These are phyloP conservation scores for Cucumis sativus DNA, from an alignment of 306 rosid species.

Conservation along the genomic window Cucumber_9930_V3 NC_026658.2:16975001-16975500, in stretches of 20 bases:
- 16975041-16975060: neutral
- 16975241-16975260: constrained; percentile 93
- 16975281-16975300: constrained; percentile 8
- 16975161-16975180: neutral
- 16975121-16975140: neutral
- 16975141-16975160: neutral
- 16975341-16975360: constrained; percentile 72
- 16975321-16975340: neutral
- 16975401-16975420: constrained; percentile 93
- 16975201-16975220: constrained; percentile 72
- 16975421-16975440: constrained; percentile 88
- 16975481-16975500: constrained; percentile 97
- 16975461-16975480: constrained; percentile 95
- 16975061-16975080: neutral
- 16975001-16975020: constrained; percentile 77
- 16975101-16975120: neutral
- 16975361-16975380: constrained; percentile 79
- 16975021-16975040: neutral
- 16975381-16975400: constrained; percentile 85
- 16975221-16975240: constrained; percentile 89
- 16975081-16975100: neutral
- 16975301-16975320: neutral
- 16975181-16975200: constrained; percentile 91
- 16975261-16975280: constrained; percentile 54
- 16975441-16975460: constrained; percentile 96